phyloP scores from a whole-genome alignment of 176 grass and related monocot genomes.

The Juncus inflexus region DNA sequence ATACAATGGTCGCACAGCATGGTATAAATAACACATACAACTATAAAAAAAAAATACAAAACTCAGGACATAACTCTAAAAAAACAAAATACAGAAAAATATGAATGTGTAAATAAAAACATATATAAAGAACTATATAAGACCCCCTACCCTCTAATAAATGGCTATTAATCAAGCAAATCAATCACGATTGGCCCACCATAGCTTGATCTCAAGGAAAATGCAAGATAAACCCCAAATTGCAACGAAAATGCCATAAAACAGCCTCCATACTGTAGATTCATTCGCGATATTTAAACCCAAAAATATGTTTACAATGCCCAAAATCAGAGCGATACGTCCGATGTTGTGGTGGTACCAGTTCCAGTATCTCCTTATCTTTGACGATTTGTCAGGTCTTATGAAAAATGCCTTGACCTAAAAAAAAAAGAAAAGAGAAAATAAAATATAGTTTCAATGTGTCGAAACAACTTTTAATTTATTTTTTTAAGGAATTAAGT shows the following conservation, averaged over 20 bases:
- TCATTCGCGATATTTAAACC: conserved; percentile 40
- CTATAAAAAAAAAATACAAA: too few species aligned
- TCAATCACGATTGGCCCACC: conserved; percentile 12
- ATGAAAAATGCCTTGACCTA: conserved; percentile 50
- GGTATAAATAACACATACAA: too few species aligned
- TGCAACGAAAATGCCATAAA: conserved; percentile 35
- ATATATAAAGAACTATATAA: too few species aligned
- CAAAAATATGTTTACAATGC: conserved; percentile 43
- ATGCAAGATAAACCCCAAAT: conserved; percentile 18
- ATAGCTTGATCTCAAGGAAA: conserved; percentile 43
- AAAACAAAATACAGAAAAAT: too few species aligned
- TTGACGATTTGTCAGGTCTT: conserved; percentile 42
- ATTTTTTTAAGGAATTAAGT: not conserved
- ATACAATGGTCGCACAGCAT: too few species aligned
- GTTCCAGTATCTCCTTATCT: conserved; percentile 61
- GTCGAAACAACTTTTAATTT: not conserved
- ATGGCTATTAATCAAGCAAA: too few species aligned
- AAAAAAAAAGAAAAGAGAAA: not conserved
- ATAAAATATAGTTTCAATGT: too few species aligned
- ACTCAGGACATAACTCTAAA: too few species aligned
- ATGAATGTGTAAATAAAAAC: too few species aligned
- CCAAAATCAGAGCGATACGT: conserved; percentile 31
- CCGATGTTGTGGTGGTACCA: conserved; percentile 63
- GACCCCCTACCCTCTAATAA: too few species aligned
- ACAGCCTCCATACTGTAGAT: not conserved